A percentile compares a stretch with the other conserved stretches of the same genome.
Evolutionary conservation across 228 moss, liverwort and hornwort genomes (phyloP).

Genomic region (Sphagnum magellanicum): DNA sequence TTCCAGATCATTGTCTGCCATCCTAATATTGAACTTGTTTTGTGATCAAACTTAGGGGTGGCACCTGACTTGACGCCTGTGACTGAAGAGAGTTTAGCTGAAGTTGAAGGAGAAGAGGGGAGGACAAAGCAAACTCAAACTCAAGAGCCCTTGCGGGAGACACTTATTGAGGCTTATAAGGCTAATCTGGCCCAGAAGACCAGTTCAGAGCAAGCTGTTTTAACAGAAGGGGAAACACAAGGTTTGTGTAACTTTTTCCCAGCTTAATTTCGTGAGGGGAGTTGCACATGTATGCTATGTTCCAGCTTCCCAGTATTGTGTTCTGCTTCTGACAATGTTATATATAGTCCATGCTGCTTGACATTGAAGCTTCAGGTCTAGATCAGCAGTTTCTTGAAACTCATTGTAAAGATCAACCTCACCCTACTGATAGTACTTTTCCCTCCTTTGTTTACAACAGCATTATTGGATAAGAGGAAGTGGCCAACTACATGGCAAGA

Average conservation of each 20-base stretch:
- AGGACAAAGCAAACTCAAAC: constrained; percentile 12
- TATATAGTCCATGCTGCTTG: too few relatives aligned
- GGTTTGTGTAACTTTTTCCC: constrained; percentile 1
- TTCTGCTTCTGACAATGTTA: too few relatives aligned
- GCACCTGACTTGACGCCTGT: constrained; percentile 1
- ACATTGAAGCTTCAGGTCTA: too few relatives aligned
- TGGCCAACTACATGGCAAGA: constrained; percentile 65
- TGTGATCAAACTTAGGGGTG: constrained; percentile 11
- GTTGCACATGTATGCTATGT: too few relatives aligned
- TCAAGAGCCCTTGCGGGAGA: constrained; percentile 12
- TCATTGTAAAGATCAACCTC: too few relatives aligned
- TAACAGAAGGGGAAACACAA: background rate
- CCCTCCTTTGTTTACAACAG: constrained; percentile 1
- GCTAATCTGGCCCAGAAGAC: constrained; percentile 14
- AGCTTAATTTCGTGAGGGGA: too few relatives aligned
- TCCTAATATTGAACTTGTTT: too few relatives aligned
- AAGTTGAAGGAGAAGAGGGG: background rate
- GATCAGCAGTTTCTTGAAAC: too few relatives aligned
- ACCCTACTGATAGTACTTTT: too few relatives aligned
- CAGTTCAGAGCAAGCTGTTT: constrained; percentile 11
- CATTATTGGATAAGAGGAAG: constrained; percentile 15
- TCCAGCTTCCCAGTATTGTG: too few relatives aligned
- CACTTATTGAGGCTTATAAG: constrained; percentile 23
- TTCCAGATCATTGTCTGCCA: too few relatives aligned
- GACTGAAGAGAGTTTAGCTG: constrained; percentile 11